Conservation (phyloP, 2,329 filamentous ascomycete genomes). For the Aspergillus ustus region DNA sequence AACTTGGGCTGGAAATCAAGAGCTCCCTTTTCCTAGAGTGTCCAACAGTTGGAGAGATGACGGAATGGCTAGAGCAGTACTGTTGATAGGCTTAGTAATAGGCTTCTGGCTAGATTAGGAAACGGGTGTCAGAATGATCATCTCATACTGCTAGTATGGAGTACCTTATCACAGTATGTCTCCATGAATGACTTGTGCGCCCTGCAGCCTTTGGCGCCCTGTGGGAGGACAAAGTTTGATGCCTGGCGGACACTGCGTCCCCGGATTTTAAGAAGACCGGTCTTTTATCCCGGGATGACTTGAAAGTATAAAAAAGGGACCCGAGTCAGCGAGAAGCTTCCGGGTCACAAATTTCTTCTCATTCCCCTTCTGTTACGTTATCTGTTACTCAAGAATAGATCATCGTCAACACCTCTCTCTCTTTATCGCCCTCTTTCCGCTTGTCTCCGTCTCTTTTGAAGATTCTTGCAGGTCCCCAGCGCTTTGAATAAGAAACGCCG, state of each 20-base stretch:
- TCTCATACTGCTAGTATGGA: neutral
- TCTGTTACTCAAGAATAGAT: neutral
- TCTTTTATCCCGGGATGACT: neutral
- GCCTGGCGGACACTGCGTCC: neutral
- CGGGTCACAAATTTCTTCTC: neutral
- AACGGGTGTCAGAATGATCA: conserved; percentile 4
- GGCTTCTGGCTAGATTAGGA: neutral
- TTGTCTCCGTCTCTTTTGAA: neutral
- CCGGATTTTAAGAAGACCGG: neutral
- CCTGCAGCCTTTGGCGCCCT: no score
- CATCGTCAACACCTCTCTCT: neutral
- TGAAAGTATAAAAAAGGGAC: neutral
- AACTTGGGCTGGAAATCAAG: conserved; percentile 37
- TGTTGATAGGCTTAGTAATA: conserved; percentile 4
- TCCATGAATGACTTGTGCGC: neutral
- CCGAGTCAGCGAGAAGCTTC: neutral
- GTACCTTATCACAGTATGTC: neutral
- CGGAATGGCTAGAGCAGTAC: conserved; percentile 21
- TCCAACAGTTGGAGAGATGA: conserved; percentile 27
- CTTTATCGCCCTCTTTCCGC: neutral
- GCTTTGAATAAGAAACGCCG: neutral
- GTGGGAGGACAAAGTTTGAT: neutral
- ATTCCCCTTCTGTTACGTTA: neutral
- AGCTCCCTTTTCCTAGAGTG: conserved; percentile 32
- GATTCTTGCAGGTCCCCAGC: neutral